Evolutionary conservation across 179 eudicot genomes (phyloP), one percentile per base, ranked within the genome.

Genomic region (Drosera spatulata): DNA sequence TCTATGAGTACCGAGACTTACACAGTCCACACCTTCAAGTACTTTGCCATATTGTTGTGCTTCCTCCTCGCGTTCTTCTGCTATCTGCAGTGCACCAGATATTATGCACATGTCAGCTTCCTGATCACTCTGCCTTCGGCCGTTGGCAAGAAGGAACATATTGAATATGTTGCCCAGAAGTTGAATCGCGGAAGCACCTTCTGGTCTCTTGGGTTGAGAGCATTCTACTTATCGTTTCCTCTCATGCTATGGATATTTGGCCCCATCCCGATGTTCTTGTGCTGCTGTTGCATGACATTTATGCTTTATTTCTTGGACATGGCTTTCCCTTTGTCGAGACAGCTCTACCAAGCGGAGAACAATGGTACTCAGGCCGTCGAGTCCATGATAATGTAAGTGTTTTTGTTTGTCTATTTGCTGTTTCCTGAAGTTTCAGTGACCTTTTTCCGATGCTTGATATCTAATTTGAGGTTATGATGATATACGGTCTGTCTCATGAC

Each of bases 211-310:
- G 91, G 95, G 3, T 57, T 87, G 59, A 69, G 95, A 56, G 88
- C 95, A 1, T 85, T 80, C 67, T 87, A 85, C 73, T 65, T 87
- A 40, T 85, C 91, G 3, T 87, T 85, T 68, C 95, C 91, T 64
- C 86, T 87, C 46, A 73, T 87, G 67, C 79, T 85, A 0, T 87
- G 95, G 95, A 62, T 87, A 3, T 87, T 85, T 46, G 88, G 95
- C 22, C 79, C 91, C 0, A 68, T 87, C 14, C 85, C 91, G 5
- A 82, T 87, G 91, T 71, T 87, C 38, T 66, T 47, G 6, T 80
- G 86, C 59, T 80, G 88, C 79, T 75, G 66, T 43, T 48, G 77
- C 6, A 73, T 87, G 82, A 45, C 80, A 2, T 64, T 71, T 53
- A 57, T 79, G 40, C 82, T 87, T 1, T 85, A 85, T 65, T 80